Evolutionary conservation across 192 early-diverging fungal species (phyloP), one percentile per base, ranked within the genome.

Genomic region (Helicostylum pulchrum): DNA sequence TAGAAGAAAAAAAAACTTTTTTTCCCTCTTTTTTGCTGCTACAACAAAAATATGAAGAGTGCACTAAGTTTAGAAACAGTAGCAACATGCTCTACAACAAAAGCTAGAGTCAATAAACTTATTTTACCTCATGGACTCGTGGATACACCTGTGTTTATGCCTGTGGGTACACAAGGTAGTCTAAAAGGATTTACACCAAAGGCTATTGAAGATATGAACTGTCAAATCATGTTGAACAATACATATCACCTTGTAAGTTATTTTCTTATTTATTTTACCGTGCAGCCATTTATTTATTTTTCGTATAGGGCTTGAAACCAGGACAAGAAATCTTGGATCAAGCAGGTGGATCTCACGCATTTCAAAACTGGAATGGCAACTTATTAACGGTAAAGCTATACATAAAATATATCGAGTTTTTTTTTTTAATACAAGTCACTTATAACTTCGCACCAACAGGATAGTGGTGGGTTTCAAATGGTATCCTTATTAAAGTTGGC

Each of bases 381-480:
- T 65, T 92, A 52, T 71, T 94, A 69, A 94, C 92, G 2, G 78
- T 78, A 76, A 62, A 4, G 6, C 36, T n/a, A 53, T 21, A 53
- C 1, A 53, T 7, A 53, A 19, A n/a, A n/a, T n/a, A n/a, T n/a
- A n/a, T n/a, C n/a, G n/a, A n/a, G n/a, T n/a, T n/a, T n/a, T n/a
- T n/a, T n/a, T n/a, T n/a, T n/a, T n/a, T n/a, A n/a, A n/a, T n/a
- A n/a, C n/a, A n/a, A n/a, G 11, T 1, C 4, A 32, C 3, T 17
- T 19, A 3, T 26, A 26, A 26, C n/a, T n/a, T n/a, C n/a, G n/a
- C n/a, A n/a, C n/a, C n/a, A 26, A 26, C 32, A 74, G 71, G 91
- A 92, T 63, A 90, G 85, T 66, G 88, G 89, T 45, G 90, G 92
- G 23, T 94, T 94, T 68, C 92, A 94, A 65, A 94, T 94, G 92